Evolutionary conservation across 148 eudicot genomes (phyloP).

Genomic region (Tetragonia tetragonoides): DNA sequence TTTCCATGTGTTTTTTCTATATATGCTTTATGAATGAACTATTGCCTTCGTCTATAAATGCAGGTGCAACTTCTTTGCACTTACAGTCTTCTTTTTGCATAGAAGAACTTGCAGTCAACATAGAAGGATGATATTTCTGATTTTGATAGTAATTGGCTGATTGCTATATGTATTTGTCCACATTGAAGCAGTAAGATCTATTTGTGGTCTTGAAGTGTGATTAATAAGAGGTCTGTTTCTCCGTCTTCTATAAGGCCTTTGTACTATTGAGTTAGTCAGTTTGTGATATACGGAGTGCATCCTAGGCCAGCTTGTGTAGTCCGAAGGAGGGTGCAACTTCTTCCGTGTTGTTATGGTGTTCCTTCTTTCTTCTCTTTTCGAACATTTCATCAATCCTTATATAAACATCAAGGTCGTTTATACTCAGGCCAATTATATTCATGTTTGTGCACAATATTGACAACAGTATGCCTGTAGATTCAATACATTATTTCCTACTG

Average conservation of each 20-base stretch:
- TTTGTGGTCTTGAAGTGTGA: neutral
- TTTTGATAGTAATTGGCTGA: no score
- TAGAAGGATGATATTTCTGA: neutral
- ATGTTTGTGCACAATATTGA: no score
- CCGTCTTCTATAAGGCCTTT: neutral
- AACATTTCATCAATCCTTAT: no score
- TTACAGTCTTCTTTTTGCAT: neutral
- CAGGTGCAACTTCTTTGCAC: conserved; percentile 9
- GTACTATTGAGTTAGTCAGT: no score
- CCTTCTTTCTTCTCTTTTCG: neutral
- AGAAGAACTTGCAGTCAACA: neutral
- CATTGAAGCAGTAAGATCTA: neutral
- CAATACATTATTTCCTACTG: no score
- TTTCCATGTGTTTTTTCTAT: neutral
- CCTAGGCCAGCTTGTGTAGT: neutral
- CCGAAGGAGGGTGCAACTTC: neutral
- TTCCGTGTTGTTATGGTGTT: neutral
- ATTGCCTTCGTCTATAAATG: neutral
- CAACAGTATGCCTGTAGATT: no score
- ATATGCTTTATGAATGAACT: neutral
- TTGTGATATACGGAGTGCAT: neutral
- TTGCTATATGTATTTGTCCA: neutral
- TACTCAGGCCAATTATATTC: no score
- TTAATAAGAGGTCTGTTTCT: neutral
- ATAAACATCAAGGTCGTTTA: no score